Conservation (phyloP, 257 asterid species). For the Solanum tarapatanum region DNA sequence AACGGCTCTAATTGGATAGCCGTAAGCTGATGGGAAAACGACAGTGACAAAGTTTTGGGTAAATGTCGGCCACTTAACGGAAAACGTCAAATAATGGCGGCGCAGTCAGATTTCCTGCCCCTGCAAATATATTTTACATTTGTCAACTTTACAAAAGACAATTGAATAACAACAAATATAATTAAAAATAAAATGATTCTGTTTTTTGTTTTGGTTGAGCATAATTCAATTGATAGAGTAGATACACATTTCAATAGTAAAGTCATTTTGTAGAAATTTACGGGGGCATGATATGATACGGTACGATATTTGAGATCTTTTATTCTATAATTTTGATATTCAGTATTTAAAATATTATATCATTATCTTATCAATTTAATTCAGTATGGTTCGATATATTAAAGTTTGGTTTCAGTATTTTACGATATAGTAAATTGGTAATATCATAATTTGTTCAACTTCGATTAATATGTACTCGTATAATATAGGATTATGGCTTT, state of each 20-base stretch:
- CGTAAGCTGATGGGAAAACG: not conserved
- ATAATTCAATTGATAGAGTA: not conserved
- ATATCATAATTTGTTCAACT: too few relatives aligned
- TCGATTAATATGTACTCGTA: too few relatives aligned
- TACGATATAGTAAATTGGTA: too few relatives aligned
- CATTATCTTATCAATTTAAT: too few relatives aligned
- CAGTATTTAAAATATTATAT: too few relatives aligned
- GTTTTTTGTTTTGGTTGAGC: not conserved
- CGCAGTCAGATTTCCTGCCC: constrained; percentile 3
- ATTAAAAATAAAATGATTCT: not conserved
- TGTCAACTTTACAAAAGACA: not conserved
- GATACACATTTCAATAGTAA: not conserved
- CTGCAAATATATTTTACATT: not conserved
- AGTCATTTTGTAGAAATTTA: not conserved
- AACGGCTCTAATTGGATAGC: not conserved
- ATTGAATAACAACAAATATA: not conserved
- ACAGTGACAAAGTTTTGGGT: not conserved
- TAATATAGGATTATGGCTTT: too few relatives aligned
- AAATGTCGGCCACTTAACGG: not conserved
- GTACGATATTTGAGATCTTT: not conserved
- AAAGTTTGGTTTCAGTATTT: too few relatives aligned
- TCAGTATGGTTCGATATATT: too few relatives aligned
- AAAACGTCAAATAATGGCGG: not conserved
- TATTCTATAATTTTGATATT: too few relatives aligned
- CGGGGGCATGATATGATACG: too few relatives aligned